Base-by-base conservation (phyloP, 75 land plant species). In the Selaginella tamariscina region DNA sequence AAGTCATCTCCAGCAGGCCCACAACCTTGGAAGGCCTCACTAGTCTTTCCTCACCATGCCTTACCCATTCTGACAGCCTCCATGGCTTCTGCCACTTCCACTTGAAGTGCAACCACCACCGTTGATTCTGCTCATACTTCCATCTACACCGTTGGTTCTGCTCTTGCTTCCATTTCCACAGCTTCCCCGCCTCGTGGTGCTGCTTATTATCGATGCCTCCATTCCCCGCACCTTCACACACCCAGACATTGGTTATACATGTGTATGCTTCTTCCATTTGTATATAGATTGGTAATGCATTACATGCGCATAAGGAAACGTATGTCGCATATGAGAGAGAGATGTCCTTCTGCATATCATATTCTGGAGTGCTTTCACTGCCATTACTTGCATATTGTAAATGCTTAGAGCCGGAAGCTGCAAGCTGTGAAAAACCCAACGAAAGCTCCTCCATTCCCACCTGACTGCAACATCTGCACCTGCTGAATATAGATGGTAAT, bases 1-100 rank as follows among this genome's bases (percentile, higher is more conserved):
- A 77, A 24, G 56, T 63, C 64, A 65, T 65, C 39, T 63, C 73
- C 30, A 64, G 64, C 56, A 78, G 56, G 44, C 75, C 67, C 11
- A 73, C 83, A 15, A 74, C 71, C 21, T 87, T 80, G 32, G 85
- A 59, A 59, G 62, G 82, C 68, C 72, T 80, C 29, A 79, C 26
- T 54, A 87, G 77, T 68, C 72, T 75, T 69, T 84, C 88, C 74
- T 89, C 94, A 70, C 83, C 85, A 55, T 87, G 95, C 69, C 83
- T 79, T 28, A 89, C 86, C 87, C 65, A 81, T 74, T 89, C 95
- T 56, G 90, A 89, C 27, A 89, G 78, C 72, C 76, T 78, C 95
- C 95, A 89, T 30, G 95, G 95, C 54, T 89, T 89, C 68, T 89
- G 95, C 95, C 95, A 89, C 56, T 84, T 86, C 95, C 95, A 86